These are phyloP conservation scores for Sophora flavescens DNA, from an alignment of 306 rosid genomes.

Conservation along the genomic window DNA sequence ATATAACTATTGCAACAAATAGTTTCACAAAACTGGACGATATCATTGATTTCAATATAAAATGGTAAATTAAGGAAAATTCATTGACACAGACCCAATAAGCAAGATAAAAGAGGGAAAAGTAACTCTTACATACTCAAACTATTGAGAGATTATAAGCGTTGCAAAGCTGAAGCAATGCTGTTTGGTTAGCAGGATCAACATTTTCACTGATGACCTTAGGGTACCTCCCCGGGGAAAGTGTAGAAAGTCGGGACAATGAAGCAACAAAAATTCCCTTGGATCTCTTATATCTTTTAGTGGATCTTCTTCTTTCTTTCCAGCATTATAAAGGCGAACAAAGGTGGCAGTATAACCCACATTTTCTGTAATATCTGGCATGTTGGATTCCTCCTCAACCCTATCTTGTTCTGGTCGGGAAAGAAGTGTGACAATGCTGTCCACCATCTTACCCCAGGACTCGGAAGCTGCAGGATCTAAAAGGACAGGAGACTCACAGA, in stretches of 20 bases:
- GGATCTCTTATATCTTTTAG: slow-evolving; percentile 82
- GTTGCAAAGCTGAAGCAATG: slow-evolving; percentile 82
- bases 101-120: slow-evolving; percentile 19
- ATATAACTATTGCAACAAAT: neutral
- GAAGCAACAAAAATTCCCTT: slow-evolving; percentile 74
- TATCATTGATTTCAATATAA: slow-evolving; percentile 4
- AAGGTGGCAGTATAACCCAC: slow-evolving; percentile 88
- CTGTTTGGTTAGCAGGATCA: slow-evolving; percentile 79
- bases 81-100: slow-evolving; percentile 8
- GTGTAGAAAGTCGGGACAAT: slow-evolving; percentile 69
- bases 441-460: slow-evolving; percentile 93
- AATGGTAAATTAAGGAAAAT: slow-evolving; percentile 23
- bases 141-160: slow-evolving; percentile 62
- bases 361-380: slow-evolving; percentile 94
- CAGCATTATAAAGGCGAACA: slow-evolving; percentile 93
- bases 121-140: slow-evolving; percentile 58
- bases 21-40: neutral
- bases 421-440: slow-evolving; percentile 89
- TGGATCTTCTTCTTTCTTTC: slow-evolving; percentile 94
- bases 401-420: slow-evolving; percentile 91
- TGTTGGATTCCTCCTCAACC: slow-evolving; percentile 81
- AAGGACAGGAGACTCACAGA: slow-evolving; percentile 80
- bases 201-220: slow-evolving; percentile 73
- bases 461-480: slow-evolving; percentile 72
- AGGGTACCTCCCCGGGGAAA: slow-evolving; percentile 77